A percentile compares a stretch with the other conserved stretches of the same genome.
Evolutionary conservation across 2,329 filamentous ascomycete genomes (phyloP).

Genomic region (Diaporthe eres): DNA sequence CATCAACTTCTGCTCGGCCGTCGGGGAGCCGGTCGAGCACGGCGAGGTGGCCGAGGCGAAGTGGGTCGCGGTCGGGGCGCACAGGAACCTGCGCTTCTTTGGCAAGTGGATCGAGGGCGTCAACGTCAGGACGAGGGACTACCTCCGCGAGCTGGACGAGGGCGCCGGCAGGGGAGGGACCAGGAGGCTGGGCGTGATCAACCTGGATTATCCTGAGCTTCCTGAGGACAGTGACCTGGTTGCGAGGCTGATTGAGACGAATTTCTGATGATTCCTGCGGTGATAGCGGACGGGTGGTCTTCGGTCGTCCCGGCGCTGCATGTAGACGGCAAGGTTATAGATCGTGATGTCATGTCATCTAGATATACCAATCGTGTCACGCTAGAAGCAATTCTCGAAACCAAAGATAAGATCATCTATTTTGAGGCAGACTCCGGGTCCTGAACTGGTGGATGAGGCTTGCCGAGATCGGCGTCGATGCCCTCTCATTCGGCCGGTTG

Average conservation of each 20-base stretch:
- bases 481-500: neutral
- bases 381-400: neutral
- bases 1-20: slow-evolving; percentile 60
- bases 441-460: neutral
- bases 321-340: neutral
- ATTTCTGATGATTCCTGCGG: slow-evolving; percentile 48
- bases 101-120: slow-evolving; percentile 59
- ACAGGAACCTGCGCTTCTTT: slow-evolving; percentile 51
- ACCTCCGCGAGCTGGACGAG: slow-evolving; percentile 44
- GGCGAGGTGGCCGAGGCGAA: slow-evolving; percentile 57
- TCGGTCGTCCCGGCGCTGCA: neutral
- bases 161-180: slow-evolving; percentile 45
- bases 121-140: slow-evolving; percentile 55
- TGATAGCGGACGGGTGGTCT: too few relatives aligned
- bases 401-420: neutral
- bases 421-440: neutral
- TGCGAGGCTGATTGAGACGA: slow-evolving; percentile 55
- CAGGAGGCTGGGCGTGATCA: slow-evolving; percentile 47
- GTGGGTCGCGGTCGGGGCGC: slow-evolving; percentile 61
- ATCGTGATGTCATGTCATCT: neutral
- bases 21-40: slow-evolving; percentile 53
- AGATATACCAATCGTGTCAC: neutral
- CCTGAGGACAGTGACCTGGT: slow-evolving; percentile 57
- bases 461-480: slow-evolving; percentile 38
- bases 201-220: slow-evolving; percentile 41